Percentiles rank a stretch among this genome's conserved stretches.
phyloP scores from a whole-genome alignment of 306 rosid genomes.

The Dalbergia oliveri region DNA sequence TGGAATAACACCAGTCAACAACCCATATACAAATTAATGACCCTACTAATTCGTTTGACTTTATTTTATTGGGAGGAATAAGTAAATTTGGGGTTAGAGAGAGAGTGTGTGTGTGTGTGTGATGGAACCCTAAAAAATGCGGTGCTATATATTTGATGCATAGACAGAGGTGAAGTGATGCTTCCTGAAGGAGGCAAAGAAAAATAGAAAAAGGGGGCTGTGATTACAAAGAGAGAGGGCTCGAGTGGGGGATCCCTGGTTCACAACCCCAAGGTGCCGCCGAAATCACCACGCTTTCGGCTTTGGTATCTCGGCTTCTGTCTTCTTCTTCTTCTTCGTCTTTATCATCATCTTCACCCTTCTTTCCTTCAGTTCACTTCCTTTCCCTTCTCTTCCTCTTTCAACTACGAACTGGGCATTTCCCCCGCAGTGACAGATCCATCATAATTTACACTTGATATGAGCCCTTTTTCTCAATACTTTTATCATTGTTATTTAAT shows the following conservation, averaged over 20 bases:
- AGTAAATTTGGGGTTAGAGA: not conserved
- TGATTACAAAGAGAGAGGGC: slow-evolving; percentile 92
- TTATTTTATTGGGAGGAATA: no score
- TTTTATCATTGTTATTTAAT: not conserved
- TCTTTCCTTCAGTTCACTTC: not conserved
- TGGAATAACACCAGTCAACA: no score
- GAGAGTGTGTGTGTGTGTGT: not conserved
- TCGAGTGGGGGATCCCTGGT: slow-evolving; percentile 58
- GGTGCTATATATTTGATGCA: slow-evolving; percentile 6
- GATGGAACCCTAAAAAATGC: not conserved
- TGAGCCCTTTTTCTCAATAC: slow-evolving; percentile 49
- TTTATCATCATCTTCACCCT: not conserved
- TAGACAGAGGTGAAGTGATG: not conserved
- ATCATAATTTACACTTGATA: slow-evolving; percentile 71
- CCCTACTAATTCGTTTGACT: no score
- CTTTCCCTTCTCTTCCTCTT: not conserved
- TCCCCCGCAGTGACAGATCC: slow-evolving; percentile 58
- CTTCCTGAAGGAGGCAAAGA: not conserved
- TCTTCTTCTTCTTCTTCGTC: not conserved
- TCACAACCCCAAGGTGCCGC: slow-evolving; percentile 63
- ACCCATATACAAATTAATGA: no score
- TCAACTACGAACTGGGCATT: slow-evolving; percentile 34
- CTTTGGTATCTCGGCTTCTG: slow-evolving; percentile 56
- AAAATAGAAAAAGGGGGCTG: slow-evolving; percentile 43
- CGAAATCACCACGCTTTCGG: slow-evolving; percentile 32